These are phyloP conservation scores for Taxillus chinensis DNA, from an alignment of 164 flowering plant genomes.

Conservation along the genomic window DNA sequence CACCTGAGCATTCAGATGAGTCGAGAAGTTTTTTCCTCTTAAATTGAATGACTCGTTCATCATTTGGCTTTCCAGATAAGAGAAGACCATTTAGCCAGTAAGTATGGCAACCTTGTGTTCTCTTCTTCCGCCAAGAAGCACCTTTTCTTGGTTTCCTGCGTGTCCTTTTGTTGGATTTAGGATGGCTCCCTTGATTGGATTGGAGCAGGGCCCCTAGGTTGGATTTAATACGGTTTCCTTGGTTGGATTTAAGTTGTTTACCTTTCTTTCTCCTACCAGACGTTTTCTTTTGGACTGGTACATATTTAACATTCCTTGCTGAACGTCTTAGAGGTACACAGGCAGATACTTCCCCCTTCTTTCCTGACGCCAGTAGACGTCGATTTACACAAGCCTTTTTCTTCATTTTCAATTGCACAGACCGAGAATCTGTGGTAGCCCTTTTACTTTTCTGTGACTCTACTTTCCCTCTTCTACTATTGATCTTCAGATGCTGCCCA, in stretches of 20 bases:
- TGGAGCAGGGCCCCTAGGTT: no score
- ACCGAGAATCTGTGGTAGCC: conserved; percentile 5
- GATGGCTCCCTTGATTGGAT: conserved; percentile 14
- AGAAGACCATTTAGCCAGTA: conserved; percentile 84
- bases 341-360: conserved; percentile 12
- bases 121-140: conserved; percentile 36
- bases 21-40: conserved; percentile 30
- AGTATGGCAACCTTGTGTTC: conserved; percentile 34
- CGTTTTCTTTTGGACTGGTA: conserved; percentile 27
- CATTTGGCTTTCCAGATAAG: conserved; percentile 52
- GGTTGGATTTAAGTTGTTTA: conserved; percentile 24
- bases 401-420: conserved; percentile 9
- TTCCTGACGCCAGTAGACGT: conserved; percentile 8
- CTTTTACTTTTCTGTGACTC: conserved; percentile 16
- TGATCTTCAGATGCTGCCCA: conserved; percentile 19
- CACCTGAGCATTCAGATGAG: conserved; percentile 22
- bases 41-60: conserved; percentile 47
- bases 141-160: conserved; percentile 21
- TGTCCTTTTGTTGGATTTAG: conserved; percentile 20
- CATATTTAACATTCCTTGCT: conserved; percentile 33
- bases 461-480: conserved; percentile 14
- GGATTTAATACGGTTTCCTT: conserved; percentile 14
- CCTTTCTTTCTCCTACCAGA: conserved; percentile 23
- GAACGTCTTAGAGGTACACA: conserved; percentile 51
- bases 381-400: conserved; percentile 13